A percentile compares a stretch with the other conserved stretches of the same genome.
phyloP scores from a whole-genome alignment of 768 basidiomycete species.

The Suillus variegatus region DNA sequence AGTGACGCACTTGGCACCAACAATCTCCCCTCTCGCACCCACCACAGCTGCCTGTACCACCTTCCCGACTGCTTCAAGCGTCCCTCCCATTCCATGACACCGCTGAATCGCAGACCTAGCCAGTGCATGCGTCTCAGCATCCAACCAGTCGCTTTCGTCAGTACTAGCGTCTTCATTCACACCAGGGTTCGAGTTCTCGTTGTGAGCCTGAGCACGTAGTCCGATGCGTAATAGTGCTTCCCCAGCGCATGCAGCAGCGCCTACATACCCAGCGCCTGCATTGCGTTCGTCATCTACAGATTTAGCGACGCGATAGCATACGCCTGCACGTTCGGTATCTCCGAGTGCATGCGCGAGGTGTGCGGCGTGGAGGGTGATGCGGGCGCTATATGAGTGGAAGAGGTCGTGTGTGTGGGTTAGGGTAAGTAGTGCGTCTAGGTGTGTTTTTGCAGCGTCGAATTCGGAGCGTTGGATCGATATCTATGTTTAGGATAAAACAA shows the following conservation, averaged over 20 bases:
- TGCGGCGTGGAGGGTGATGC: constrained; percentile 61
- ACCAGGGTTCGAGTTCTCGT: no score
- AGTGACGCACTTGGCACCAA: constrained; percentile 59
- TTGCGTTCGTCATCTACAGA: background rate
- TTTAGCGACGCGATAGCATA: constrained; percentile 62
- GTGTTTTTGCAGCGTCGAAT: constrained; percentile 57
- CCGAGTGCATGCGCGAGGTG: constrained; percentile 34
- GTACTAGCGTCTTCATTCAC: background rate
- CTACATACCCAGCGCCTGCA: constrained; percentile 40
- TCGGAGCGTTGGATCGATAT: constrained; percentile 66
- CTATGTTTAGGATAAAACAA: constrained; percentile 30
- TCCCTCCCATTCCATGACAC: constrained; percentile 53
- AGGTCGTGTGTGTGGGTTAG: constrained; percentile 61
- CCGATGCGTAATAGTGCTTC: constrained; percentile 55
- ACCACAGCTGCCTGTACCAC: constrained; percentile 51
- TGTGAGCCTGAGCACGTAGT: constrained; percentile 16
- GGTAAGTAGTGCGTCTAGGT: constrained; percentile 53
- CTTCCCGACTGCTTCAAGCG: constrained; percentile 54
- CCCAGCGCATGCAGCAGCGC: constrained; percentile 51
- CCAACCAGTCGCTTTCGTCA: background rate
- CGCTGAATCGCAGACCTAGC: constrained; percentile 41
- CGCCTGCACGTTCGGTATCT: constrained; percentile 50
- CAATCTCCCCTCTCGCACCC: constrained; percentile 43
- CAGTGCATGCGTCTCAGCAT: constrained; percentile 30
- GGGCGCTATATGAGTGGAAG: constrained; percentile 57